phyloP scores from a whole-genome alignment of 2,329 filamentous ascomycete species.

The Hymenoscyphus infarciens region DNA sequence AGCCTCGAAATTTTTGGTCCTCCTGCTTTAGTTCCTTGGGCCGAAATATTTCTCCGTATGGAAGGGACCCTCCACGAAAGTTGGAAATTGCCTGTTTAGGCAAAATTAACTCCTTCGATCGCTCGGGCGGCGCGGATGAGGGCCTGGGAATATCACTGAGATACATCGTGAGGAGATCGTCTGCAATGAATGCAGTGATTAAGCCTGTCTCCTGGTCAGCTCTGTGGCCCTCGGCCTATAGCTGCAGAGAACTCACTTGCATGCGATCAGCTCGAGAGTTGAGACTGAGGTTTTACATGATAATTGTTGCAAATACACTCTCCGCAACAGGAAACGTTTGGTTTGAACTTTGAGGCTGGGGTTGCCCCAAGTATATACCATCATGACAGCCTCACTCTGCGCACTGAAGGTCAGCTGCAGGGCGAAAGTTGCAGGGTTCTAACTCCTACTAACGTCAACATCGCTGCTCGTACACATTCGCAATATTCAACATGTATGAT shows the following conservation, averaged over 20 bases:
- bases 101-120: background rate
- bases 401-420: background rate
- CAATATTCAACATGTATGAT: background rate
- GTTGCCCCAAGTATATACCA: background rate
- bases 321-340: background rate
- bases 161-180: background rate
- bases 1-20: slow-evolving; percentile 1
- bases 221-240: background rate
- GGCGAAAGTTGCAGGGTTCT: background rate
- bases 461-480: background rate
- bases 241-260: background rate
- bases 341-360: background rate
- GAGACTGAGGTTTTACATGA: background rate
- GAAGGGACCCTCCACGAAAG: background rate
- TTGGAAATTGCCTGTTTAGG: background rate
- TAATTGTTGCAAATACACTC: background rate
- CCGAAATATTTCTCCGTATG: background rate
- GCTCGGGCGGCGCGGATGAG: background rate
- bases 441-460: background rate
- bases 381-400: background rate
- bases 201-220: background rate
- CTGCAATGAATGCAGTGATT: background rate
- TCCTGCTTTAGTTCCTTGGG: slow-evolving; percentile 1
- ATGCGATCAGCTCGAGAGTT: background rate
- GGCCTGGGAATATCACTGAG: background rate